Base-by-base conservation (phyloP, 2,329 filamentous ascomycete genomes). In the Xylaria polymorpha region DNA sequence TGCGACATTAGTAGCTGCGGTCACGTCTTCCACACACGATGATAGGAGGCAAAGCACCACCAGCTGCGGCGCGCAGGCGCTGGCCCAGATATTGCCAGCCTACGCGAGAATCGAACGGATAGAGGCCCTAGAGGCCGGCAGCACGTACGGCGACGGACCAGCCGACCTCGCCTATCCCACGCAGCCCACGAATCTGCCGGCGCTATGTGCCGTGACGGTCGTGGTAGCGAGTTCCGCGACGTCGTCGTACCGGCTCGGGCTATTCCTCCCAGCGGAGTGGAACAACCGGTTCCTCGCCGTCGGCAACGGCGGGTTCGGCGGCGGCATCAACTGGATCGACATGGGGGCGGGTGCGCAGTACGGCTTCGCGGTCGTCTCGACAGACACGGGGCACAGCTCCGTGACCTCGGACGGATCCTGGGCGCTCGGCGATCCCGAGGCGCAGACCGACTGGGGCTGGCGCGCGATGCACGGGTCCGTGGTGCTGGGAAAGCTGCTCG, bases 401-500 rank as follows among this genome's bases (percentile, higher is more conserved):
- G 71, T 74, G 0, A 37, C 72, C 2, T 25, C 55, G 0, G 78
- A 82, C 61, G 65, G 74, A 8, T 68, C 71, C 43, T 85, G 83
- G 83, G 83, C 81, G 1, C 72, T 82, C 3, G 72, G 79, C 35
- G 74, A 79, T n/a, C 74, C 79, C 5, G 81, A 82, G 32, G 71
- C 68, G 37, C 74, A 74, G 37, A 74, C 73, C 7, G 81, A 83
- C 66, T 84, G 81, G 76, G 80, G 80, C 9, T 80, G 77, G 73
- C 77, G 81, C 2, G 76, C 81, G 4, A 62, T 82, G n/a, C 86
- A 88, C 72, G 84, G 83, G 8, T 83, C 84, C 0, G 81, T 85
- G 3, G 80, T 80, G 2, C 70, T 84, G 8, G 83, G 83, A 7
- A 88, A 88, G 73, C 64, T 79, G 15, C 75, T 89, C 12, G 80